Evolutionary conservation across 2,329 filamentous ascomycete species (phyloP), one percentile per base, ranked within the genome.

Genomic region (Cercospora janseana): DNA sequence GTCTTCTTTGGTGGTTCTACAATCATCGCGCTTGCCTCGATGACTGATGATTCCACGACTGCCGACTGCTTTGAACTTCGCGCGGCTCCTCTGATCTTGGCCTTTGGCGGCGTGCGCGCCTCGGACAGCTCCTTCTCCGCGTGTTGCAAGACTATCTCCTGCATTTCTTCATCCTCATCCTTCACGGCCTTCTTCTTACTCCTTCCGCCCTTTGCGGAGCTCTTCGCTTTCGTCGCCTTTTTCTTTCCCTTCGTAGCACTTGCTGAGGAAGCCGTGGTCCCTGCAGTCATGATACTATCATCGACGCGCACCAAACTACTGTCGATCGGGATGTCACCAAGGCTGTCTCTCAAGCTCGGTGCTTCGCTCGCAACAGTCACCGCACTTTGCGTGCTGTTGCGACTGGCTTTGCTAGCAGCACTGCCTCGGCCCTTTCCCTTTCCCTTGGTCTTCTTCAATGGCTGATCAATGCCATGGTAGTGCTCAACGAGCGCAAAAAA

Each of bases 401-500:
- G 80, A 3, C 87, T 87, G 6, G 78, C 76, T 66, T 89, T 91
- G 16, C 88, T 93, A 35, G 76, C 63, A 32, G 61, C 65, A 45
- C 63, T 65, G 10, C 52, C 40, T 41, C 63, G 29, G 6, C 42
- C 51, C 49, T 60, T 62, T 12, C 53, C 52, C 28, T 55, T 57
- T n/a, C 34, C 56, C 46, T 62, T 59, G 60, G 62, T 51, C 65
- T 64, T 59, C 68, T 72, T 57, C 13, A 46, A 40, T 9, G 53
- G 51, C 10, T 56, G 55, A 21, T 46, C 26, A 34, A 41, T 34
- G 13, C 59, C 57, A 27, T 62, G 56, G 42, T 76, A 63, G 8
- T 56, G 68, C 59, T 75, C 80, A 20, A 79, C 76, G 21, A 95
- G 79, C 1, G 75, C 71, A 65, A 97, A 97, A 72, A 95, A 97